phyloP scores from a whole-genome alignment of 306 rosid genomes.

The Sicyos baderoa region DNA sequence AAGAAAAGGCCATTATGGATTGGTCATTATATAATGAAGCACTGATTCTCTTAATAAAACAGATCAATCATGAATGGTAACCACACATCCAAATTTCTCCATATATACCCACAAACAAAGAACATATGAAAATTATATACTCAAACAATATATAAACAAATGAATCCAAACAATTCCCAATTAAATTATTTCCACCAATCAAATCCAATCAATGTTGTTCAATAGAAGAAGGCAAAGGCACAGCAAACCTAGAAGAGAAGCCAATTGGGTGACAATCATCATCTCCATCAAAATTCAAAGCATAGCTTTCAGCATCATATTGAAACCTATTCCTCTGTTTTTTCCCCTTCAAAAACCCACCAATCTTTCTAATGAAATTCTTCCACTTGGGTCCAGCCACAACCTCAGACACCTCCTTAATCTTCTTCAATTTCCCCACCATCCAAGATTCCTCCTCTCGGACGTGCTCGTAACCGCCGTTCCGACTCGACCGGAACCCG shows the following conservation, averaged over 20 bases:
- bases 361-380: slow-evolving; percentile 53
- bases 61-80: too few species aligned
- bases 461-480: background rate
- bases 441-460: slow-evolving; percentile 30
- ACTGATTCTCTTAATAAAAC: too few species aligned
- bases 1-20: too few species aligned
- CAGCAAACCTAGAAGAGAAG: slow-evolving; percentile 25
- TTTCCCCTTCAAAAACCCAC: slow-evolving; percentile 27
- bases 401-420: slow-evolving; percentile 47
- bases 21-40: too few species aligned
- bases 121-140: too few species aligned
- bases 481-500: slow-evolving; percentile 22
- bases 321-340: slow-evolving; percentile 30
- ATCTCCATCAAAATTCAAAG: slow-evolving; percentile 59
- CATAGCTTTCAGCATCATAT: slow-evolving; percentile 65
- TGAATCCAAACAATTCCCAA: too few species aligned
- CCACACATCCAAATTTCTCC: too few species aligned
- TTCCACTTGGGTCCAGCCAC: slow-evolving; percentile 74
- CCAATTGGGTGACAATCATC: slow-evolving; percentile 24
- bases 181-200: too few species aligned
- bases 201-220: background rate
- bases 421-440: slow-evolving; percentile 33
- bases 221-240: slow-evolving; percentile 7
- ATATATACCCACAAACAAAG: too few species aligned
- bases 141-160: too few species aligned